Base-by-base conservation (phyloP, 495 filamentous ascomycete species). In the Penicillium turbatum region DNA sequence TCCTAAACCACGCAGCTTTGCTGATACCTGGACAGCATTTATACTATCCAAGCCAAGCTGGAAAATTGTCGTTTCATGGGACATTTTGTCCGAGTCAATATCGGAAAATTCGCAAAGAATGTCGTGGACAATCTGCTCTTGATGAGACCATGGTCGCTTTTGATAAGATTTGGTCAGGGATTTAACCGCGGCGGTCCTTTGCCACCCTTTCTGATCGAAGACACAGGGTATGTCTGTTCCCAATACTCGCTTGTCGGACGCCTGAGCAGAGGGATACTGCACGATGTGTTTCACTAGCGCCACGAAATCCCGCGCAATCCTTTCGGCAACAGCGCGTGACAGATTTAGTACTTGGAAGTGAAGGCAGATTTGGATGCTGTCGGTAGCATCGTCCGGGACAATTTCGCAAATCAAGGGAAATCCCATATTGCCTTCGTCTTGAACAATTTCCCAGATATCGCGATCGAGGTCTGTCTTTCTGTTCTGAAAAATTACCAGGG, bases 351-450 rank as follows among this genome's bases (percentile, higher is more conserved):
- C 75, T 17, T 56, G 34, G 19, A 50, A 66, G 44, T 65, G 59
- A 44, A 69, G 58, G 31, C 65, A 36, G 3, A 64, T 43, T 17
- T 67, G 60, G 9, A 63, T 37, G 0, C 34, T 67, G 61, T 86
- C 66, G 45, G 69, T 63, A 30, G 64, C 55, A 42, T 53, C 67
- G 54, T 66, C 70, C n/a, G 87, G 87, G 17, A 79, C 64, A 27
- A 90, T 65, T 56, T 91, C 88, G 51, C 81, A 81, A 46, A 90
- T 84, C 48, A 90, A 57, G 9, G 88, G 77, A 69, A 72, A 88
- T 70, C 90, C 88, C 88, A 93, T 93, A 39, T 79, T 72, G 1
- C 89, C 87, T 46, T 79, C 67, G 59, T 95, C 89, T 21, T 79
- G 66, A 48, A 81, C 70, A 24, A 90, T 56, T 5, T 72, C 74